Evolutionary conservation across 2,329 filamentous ascomycete genomes (phyloP).

Genomic region (Colletotrichum sp.): DNA sequence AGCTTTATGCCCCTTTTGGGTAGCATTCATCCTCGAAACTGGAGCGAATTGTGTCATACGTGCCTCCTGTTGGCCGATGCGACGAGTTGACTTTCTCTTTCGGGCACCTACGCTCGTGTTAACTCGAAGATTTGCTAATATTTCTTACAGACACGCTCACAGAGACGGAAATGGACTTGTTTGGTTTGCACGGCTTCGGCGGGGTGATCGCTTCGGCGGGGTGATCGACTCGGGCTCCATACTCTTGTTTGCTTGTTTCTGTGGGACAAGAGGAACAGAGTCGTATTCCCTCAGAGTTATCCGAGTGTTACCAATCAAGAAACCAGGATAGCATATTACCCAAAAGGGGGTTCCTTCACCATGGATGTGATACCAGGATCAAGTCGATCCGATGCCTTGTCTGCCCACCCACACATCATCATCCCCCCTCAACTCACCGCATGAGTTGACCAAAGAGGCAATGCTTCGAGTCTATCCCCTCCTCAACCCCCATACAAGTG

Average conservation of each 20-base stretch:
- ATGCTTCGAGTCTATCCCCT: conserved; percentile 2
- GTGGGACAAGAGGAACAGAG: not conserved
- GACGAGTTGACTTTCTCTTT: not conserved
- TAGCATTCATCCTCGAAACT: not conserved
- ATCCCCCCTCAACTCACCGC: not conserved
- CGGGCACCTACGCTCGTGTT: not conserved
- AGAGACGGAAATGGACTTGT: not conserved
- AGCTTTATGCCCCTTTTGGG: not conserved
- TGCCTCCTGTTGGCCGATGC: not conserved
- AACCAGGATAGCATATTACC: not conserved
- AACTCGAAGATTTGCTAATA: not conserved
- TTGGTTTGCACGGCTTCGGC: not conserved
- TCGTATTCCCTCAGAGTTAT: not conserved
- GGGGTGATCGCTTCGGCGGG: conserved; percentile 1
- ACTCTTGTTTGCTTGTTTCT: conserved; percentile 8
- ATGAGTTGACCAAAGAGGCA: conserved; percentile 19
- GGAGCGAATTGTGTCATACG: not conserved
- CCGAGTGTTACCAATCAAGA: not conserved
- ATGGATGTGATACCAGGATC: conserved; percentile 11
- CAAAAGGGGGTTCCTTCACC: not conserved
- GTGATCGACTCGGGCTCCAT: conserved; percentile 8
- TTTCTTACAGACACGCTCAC: not conserved
- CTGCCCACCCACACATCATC: not conserved
- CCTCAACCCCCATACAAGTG: not conserved
- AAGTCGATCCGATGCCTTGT: conserved; percentile 5